A percentile compares a stretch with the other conserved stretches of the same genome.
Conservation (phyloP, 2,329 filamentous ascomycete species). For the Ilyonectria destructans region DNA sequence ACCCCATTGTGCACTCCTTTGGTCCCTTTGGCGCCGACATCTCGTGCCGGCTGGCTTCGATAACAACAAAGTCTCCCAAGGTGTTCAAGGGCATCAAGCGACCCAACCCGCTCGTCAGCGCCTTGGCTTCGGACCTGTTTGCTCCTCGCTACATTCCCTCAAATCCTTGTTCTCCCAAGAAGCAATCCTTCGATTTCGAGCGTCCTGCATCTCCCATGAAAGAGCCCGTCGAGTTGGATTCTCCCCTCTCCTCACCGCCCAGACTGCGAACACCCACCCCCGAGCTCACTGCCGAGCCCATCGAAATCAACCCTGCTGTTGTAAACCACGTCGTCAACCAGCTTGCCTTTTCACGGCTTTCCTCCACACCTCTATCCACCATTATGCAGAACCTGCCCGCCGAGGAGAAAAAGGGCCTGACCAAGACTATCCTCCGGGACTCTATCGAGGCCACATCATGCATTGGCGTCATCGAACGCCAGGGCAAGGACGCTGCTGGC, state of each 20-base stretch:
- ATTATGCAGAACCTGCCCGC: conserved; percentile 89
- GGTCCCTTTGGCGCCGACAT: conserved; percentile 91
- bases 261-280: conserved; percentile 42
- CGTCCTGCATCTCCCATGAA: conserved; percentile 13
- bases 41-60: conserved; percentile 85
- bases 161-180: conserved; percentile 21
- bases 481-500: conserved; percentile 96
- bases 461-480: conserved; percentile 89
- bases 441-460: conserved; percentile 84
- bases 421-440: conserved; percentile 75
- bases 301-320: conserved; percentile 63
- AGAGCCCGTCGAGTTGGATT: conserved; percentile 35
- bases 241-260: conserved; percentile 49
- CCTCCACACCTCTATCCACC: conserved; percentile 90
- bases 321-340: conserved; percentile 95
- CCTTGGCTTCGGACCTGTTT: conserved; percentile 46
- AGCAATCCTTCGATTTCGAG: conserved; percentile 28
- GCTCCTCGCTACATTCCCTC: conserved; percentile 45
- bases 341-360: conserved; percentile 92
- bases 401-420: conserved; percentile 73
- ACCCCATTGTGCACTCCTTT: conserved; percentile 93
- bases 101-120: conserved; percentile 37
- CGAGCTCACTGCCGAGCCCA: conserved; percentile 41
- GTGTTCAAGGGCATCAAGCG: conserved; percentile 49
- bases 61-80: conserved; percentile 79